Percentiles rank a stretch among this genome's conserved stretches.
phyloP scores from a whole-genome alignment of 1,139 yeast species.

The Candida tunisiensis region DNA sequence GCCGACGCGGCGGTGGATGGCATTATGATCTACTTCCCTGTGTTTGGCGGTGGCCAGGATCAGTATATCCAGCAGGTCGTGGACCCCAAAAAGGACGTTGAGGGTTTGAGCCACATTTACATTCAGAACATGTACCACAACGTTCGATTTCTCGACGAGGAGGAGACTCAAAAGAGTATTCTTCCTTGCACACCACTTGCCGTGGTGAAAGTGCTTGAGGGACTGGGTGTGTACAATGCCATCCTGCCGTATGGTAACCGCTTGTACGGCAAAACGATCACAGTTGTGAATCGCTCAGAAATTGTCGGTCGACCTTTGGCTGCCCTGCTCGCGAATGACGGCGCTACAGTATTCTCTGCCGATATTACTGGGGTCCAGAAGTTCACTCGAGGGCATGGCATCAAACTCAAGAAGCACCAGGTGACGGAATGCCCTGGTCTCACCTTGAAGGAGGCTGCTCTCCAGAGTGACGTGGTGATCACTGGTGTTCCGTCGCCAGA shows the following conservation, averaged over 20 bases:
- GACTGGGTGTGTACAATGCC: conserved; percentile 71
- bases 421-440: conserved; percentile 49
- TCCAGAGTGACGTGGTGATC: conserved; percentile 73
- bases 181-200: conserved; percentile 96
- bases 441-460: conserved; percentile 46
- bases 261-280: conserved; percentile 78
- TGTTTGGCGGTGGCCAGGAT: conserved; percentile 88
- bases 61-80: conserved; percentile 90
- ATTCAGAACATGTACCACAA: conserved; percentile 92
- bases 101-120: conserved; percentile 81
- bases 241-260: conserved; percentile 79
- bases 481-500: conserved; percentile 83
- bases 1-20: conserved; percentile 66
- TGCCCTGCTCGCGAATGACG: conserved; percentile 89
- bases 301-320: conserved; percentile 97
- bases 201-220: conserved; percentile 81
- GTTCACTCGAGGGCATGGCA: conserved; percentile 87
- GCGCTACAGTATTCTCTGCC: conserved; percentile 88
- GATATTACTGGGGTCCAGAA: conserved; percentile 79
- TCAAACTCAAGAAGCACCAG: conserved; percentile 66
- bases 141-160: conserved; percentile 59
- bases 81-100: conserved; percentile 77
- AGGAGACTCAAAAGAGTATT: conserved; percentile 58
- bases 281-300: conserved; percentile 85
- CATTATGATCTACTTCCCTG: conserved; percentile 97